phyloP scores from a whole-genome alignment of 176 grass and related monocot species.

The Raddia guianensis region DNA sequence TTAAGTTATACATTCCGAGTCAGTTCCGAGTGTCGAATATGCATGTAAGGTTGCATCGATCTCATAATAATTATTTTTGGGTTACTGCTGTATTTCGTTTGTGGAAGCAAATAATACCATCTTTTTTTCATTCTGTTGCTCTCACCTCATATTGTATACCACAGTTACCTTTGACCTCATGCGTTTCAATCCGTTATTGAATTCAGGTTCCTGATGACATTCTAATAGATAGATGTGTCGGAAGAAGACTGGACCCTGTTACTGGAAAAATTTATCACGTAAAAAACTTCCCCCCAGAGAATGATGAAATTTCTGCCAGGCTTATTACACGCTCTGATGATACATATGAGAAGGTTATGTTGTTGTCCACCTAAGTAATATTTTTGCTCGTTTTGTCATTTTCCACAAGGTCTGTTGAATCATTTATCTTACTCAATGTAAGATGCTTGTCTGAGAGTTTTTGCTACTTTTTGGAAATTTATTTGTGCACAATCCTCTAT shows the following conservation, averaged over 20 bases:
- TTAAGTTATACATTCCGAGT: background rate
- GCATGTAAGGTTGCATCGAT: constrained; percentile 1
- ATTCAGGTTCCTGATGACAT: constrained; percentile 94
- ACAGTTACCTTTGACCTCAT: constrained; percentile 27
- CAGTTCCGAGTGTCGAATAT: background rate
- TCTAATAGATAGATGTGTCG: constrained; percentile 91
- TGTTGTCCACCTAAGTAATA: constrained; percentile 10
- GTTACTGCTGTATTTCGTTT: constrained; percentile 1
- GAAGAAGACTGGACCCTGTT: constrained; percentile 87
- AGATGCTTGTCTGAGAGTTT: constrained; percentile 19
- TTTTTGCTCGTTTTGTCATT: constrained; percentile 22
- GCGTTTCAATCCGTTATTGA: constrained; percentile 40
- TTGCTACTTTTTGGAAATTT: background rate
- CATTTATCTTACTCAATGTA: constrained; percentile 28
- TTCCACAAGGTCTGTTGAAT: background rate
- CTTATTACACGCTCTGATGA: constrained; percentile 81
- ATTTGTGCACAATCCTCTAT: constrained; percentile 3
- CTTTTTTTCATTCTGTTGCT: constrained; percentile 11
- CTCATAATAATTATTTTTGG: background rate
- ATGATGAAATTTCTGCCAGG: constrained; percentile 74
- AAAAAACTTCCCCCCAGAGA: constrained; percentile 75
- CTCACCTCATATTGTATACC: background rate
- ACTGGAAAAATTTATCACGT: constrained; percentile 96
- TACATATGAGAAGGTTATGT: constrained; percentile 73
- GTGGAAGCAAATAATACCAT: background rate